Evolutionary conservation across 116 monocot species (phyloP), one percentile per base, ranked within the genome.

Genomic region (Iris pallida): DNA sequence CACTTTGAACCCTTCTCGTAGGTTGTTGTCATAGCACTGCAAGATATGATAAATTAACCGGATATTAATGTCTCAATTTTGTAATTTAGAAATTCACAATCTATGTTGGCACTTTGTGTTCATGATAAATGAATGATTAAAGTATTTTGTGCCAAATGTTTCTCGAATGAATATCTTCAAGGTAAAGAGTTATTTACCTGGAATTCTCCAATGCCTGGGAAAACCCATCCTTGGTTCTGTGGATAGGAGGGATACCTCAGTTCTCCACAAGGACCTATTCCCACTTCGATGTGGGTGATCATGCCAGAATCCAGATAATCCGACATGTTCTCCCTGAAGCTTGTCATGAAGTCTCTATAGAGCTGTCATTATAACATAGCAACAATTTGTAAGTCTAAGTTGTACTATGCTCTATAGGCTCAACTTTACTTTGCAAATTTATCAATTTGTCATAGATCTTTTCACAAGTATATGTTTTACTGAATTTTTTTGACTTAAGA

Each of bases 201-300:
- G n/a, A n/a, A 81, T 62, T 72, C 78, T 30, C 85, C 85, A 61
- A 85, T 80, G 13, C 83, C 86, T 20, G 83, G 80, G 55, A 66
- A 86, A 1, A 40, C 57, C 82, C 82, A 87, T 16, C 83, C 80
- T 11, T 77, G 76, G 40, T 7, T 51, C 53, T 71, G 16, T 45
- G 87, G 83, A 49, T 78, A 87, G 7, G 87, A 87, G 3, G 87
- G 87, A 63, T 83, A 87, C 51, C 87, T 73, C 53, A 80, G 54
- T 63, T 87, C 87, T 52, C 83, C 87, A 59, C 71, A 55, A 46
- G 87, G 87, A n/a, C 87, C 87, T 57, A 82, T 66, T 8, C 83
- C 87, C 7, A 83, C 77, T 57, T 87, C 83, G 18, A 87, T 69
- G 70, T 83, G 80, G 20, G 71, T 71, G 48, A 83, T 68, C 6